phyloP scores from a whole-genome alignment of 2,329 filamentous ascomycete genomes.

The Domatiomyces catenatus region DNA sequence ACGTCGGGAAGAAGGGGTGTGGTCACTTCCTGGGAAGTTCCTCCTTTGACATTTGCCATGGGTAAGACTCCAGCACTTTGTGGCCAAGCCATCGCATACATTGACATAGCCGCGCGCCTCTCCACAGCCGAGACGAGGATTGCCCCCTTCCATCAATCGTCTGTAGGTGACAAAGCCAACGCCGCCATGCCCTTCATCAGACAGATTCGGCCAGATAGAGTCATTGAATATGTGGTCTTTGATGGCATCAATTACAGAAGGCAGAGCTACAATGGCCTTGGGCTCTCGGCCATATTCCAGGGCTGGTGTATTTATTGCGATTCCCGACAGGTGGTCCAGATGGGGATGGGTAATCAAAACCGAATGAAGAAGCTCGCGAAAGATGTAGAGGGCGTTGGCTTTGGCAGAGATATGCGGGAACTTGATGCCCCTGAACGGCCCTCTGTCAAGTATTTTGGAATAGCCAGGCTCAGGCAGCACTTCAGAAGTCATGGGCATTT shows the following conservation, averaged over 20 bases:
- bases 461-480: slow-evolving; percentile 18
- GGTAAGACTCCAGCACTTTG: slow-evolving; percentile 73
- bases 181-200: slow-evolving; percentile 88
- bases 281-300: slow-evolving; percentile 60
- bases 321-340: slow-evolving; percentile 79
- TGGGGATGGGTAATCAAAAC: slow-evolving; percentile 96
- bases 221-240: slow-evolving; percentile 97
- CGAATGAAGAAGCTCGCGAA: slow-evolving; percentile 64
- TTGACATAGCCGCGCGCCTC: slow-evolving; percentile 72
- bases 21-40: slow-evolving; percentile 36
- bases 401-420: slow-evolving; percentile 50
- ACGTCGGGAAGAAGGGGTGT: slow-evolving; percentile 29
- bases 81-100: slow-evolving; percentile 73
- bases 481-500: slow-evolving; percentile 24
- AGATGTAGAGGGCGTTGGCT: slow-evolving; percentile 69
- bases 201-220: slow-evolving; percentile 92
- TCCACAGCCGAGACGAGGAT: slow-evolving; percentile 65
- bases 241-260: slow-evolving; percentile 78
- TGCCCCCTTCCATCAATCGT: slow-evolving; percentile 75
- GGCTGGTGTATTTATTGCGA: slow-evolving; percentile 84
- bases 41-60: slow-evolving; percentile 78
- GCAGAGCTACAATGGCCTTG: slow-evolving; percentile 73
- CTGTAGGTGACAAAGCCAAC: slow-evolving; percentile 85
- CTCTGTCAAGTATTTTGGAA: slow-evolving; percentile 28
- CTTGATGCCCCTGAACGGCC: slow-evolving; percentile 67